Evolutionary conservation across 495 filamentous ascomycete species (phyloP).

Genomic region (Aeminium ludgeri): DNA sequence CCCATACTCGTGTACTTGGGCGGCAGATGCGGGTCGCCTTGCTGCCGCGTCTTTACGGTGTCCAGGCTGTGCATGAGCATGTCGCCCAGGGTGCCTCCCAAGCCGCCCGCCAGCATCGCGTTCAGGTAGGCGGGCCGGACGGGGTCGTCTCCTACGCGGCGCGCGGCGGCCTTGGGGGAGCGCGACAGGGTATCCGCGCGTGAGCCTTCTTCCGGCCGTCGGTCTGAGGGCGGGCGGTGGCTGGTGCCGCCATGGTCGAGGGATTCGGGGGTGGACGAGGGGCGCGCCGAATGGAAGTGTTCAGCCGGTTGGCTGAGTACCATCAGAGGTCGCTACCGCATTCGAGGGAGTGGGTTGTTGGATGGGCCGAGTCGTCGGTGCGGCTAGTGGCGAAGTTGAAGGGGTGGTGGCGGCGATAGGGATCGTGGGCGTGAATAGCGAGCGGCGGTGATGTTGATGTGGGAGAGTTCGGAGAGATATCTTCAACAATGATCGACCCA

Average conservation of each 20-base stretch:
- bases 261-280: conserved; percentile 6
- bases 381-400: too few species aligned
- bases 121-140: conserved; percentile 24
- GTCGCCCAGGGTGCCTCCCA: conserved; percentile 82
- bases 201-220: conserved; percentile 17
- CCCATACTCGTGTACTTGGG: conserved; percentile 81
- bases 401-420: too few species aligned
- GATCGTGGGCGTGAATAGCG: too few species aligned
- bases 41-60: conserved; percentile 97
- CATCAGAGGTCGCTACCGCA: conserved; percentile 11
- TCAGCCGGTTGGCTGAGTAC: conserved; percentile 23
- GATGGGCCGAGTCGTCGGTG: too few species aligned
- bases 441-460: too few species aligned
- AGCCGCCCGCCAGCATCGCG: conserved; percentile 87
- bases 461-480: too few species aligned
- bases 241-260: conserved; percentile 20
- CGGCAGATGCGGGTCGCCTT: conserved; percentile 82
- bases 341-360: too few species aligned
- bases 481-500: too few species aligned
- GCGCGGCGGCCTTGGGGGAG: neutral
- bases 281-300: conserved; percentile 16
- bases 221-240: neutral
- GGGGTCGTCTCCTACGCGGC: conserved; percentile 4
- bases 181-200: conserved; percentile 10
- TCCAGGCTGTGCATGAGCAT: conserved; percentile 98